Conservation (phyloP, 1,139 yeast species). For the Candida buenavistaensis region DNA sequence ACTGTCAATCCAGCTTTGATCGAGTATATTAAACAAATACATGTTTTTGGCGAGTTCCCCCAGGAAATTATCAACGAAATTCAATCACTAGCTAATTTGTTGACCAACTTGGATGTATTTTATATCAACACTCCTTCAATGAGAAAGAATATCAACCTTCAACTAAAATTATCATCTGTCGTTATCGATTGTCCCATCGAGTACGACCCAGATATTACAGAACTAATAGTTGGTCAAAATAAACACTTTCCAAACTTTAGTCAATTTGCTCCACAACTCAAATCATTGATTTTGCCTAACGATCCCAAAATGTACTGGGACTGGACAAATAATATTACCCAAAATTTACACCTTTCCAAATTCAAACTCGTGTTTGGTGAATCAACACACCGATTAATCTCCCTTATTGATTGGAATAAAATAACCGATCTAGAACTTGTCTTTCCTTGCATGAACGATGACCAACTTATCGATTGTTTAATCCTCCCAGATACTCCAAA, state of each 20-base stretch:
- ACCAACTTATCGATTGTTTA: slow-evolving; percentile 39
- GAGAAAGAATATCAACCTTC: slow-evolving; percentile 13
- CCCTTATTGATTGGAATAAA: slow-evolving; percentile 19
- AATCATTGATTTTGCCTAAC: slow-evolving; percentile 19
- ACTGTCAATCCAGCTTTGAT: slow-evolving; percentile 28
- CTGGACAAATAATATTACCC: slow-evolving; percentile 13
- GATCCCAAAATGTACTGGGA: slow-evolving; percentile 17
- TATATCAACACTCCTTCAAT: slow-evolving; percentile 17
- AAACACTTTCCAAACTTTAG: slow-evolving; percentile 2
- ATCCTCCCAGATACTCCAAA: slow-evolving; percentile 21
- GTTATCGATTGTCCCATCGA: slow-evolving; percentile 14
- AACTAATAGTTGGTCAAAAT: slow-evolving; percentile 13
- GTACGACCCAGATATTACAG: slow-evolving; percentile 7
- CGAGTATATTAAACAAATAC: slow-evolving; percentile 23
- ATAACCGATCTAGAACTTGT: slow-evolving; percentile 28
- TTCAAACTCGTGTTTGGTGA: slow-evolving; percentile 20
- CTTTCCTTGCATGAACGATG: slow-evolving; percentile 34
- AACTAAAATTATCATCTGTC: slow-evolving; percentile 12
- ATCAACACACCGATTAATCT: slow-evolving; percentile 8
- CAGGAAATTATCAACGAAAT: slow-evolving; percentile 12
- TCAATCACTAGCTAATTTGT: slow-evolving; percentile 10
- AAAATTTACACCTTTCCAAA: slow-evolving; percentile 13
- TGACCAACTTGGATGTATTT: slow-evolving; percentile 14
- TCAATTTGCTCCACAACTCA: slow-evolving; percentile 7
- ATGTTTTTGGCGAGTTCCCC: slow-evolving; percentile 18